Base-by-base conservation (phyloP, 2,329 filamentous ascomycete genomes). In the Stenocarpella maydis region DNA sequence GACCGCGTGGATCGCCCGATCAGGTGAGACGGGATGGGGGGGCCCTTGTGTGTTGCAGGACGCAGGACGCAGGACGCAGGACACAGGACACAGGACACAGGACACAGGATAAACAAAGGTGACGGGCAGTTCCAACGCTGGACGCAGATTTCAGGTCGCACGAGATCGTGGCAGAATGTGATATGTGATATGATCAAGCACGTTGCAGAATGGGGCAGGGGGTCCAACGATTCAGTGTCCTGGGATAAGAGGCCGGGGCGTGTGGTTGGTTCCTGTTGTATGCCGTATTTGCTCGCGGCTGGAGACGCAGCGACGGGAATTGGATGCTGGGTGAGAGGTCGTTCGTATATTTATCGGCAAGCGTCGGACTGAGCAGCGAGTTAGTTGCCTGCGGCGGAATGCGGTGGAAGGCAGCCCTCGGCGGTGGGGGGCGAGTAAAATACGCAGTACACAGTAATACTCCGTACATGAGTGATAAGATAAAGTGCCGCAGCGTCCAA, bases 131-230 rank as follows among this genome's bases (percentile, higher is more conserved):
- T 21, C n/a, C 43, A 50, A 54, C 37, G 66, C 45, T 65, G 52
- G 68, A 45, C 60, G 60, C 58, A 71, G 65, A 71, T 69, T 49
- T 60, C 21, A 53, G 26, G 68, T 69, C 26, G 63, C 65, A 71
- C 64, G 19, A 68, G 68, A 70, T 70, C 65, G 68, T 64, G 68
- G 67, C 69, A 69, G 61, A 64, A 69, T 61, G 21, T 69, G 61
- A 70, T 67, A 70, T 70, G 68, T 70, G 68, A 70, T 58, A 61
- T n/a, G 55, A 50, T 53, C 14, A 26, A 54, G 66, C 21, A 55
- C 60, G 31, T 64, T 69, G 66, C 60, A 66, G 47, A 63, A 49
- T 37, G 37, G 28, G 21, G 14, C 41, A 37, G 52, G 41, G 34
- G 37, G 54, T 4, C 9, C 31, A 34, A 49, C 54, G 60, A 60